Evolutionary conservation across 108 stramenopile genomes (phyloP), one percentile per base, ranked within the genome.

Genomic region (Skeletonema tropicum): DNA sequence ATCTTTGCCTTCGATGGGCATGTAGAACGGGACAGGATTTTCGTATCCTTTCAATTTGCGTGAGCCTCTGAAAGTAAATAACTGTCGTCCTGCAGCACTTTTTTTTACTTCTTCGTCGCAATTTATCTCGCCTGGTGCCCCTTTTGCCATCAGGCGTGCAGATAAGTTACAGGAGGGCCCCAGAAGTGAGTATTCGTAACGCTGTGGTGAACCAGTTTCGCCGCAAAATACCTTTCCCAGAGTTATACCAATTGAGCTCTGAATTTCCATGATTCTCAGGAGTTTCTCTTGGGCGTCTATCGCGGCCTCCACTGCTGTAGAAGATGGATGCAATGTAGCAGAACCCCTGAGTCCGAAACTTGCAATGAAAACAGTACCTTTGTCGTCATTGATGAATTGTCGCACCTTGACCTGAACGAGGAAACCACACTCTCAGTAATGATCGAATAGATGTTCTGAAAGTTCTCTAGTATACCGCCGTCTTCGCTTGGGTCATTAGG

Each of bases 351-450:
- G 57, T 57, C 72, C 72, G 39, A 73, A 73, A 32, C 68, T 69
- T 57, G 72, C 72, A 59, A 73, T 73, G 19, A 68, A 73, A 23
- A 73, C 72, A 26, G 72, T 76, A 45, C 76, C 86, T 63, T 84
- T 87, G 66, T 87, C 83, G 42, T 84, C 86, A 4, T 80, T 69
- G 49, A 87, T 87, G 69, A 85, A 87, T 46, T 87, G 83, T 23
- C 86, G 70, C 15, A 87, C 46, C 45, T 87, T 87, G 86, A 49
- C 86, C 86, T 7, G 69, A 63, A 36, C 66, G 66, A 29, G 72
- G 72, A 69, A 29, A 67, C 35, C 45, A 73, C 66, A 60, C 72
- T 69, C 23, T 73, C 68, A 7, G 48, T 26, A 4, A 73, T 30
- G 14, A 69, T 73, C 23, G 67, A 36, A 68, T 58, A 73, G 29